phyloP scores from a whole-genome alignment of 2,329 filamentous ascomycete genomes.

The Penicillium sp. region DNA sequence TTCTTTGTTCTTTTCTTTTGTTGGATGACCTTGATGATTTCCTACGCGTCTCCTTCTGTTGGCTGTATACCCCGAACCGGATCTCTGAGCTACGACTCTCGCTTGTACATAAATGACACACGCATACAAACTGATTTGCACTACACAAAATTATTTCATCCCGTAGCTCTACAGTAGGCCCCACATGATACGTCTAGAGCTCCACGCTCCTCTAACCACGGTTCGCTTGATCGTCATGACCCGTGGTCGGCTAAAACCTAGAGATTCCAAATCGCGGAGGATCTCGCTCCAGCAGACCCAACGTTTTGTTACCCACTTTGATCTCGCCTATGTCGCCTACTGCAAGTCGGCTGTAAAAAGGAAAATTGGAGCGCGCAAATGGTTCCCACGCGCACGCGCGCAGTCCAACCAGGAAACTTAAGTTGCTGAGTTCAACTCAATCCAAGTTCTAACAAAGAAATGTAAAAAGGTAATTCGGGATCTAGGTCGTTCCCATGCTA shows the following conservation, averaged over 20 bases:
- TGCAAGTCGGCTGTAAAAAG: not conserved
- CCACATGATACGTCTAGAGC: not conserved
- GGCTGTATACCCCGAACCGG: conserved; percentile 3
- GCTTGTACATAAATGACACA: conserved; percentile 1
- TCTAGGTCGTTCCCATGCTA: too few relatives aligned
- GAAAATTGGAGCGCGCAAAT: not conserved
- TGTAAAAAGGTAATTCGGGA: too few relatives aligned
- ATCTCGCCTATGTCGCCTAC: not conserved
- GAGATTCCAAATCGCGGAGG: conserved; percentile 3
- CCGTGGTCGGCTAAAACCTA: conserved; percentile 1
- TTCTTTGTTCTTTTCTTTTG: not conserved
- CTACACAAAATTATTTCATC: not conserved
- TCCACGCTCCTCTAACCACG: not conserved
- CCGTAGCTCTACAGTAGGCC: not conserved
- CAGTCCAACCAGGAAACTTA: not conserved
- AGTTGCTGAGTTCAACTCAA: too few relatives aligned
- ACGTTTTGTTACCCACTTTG: not conserved
- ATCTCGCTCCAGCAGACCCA: not conserved
- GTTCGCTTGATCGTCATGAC: not conserved
- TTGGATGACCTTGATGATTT: conserved; percentile 5
- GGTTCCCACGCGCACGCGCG: not conserved
- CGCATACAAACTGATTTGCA: not conserved
- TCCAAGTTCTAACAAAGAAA: too few relatives aligned
- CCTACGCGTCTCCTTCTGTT: not conserved
- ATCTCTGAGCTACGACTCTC: conserved; percentile 1